Evolutionary conservation across 169 alveolate genomes (phyloP).

Genomic region (Eimeria tenella): DNA sequence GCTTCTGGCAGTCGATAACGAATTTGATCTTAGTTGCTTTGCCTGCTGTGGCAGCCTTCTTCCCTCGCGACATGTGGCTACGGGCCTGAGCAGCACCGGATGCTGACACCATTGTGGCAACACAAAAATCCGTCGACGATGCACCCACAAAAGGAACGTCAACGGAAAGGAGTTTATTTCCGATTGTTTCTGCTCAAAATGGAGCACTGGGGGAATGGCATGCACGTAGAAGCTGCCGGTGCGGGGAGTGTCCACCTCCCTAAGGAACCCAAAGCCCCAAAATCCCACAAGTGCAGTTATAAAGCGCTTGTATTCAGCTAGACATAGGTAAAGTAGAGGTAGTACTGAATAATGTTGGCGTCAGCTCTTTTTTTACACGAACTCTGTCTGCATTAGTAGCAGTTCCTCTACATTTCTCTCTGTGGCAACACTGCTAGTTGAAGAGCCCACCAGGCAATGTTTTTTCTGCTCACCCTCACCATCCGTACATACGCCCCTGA

Average conservation of each 20-base stretch:
- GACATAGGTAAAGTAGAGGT: too few relatives aligned
- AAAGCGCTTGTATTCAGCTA: too few relatives aligned
- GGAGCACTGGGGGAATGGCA: background rate
- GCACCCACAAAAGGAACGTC: slow-evolving; percentile 48
- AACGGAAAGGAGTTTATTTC: background rate
- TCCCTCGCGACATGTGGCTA: slow-evolving; percentile 75
- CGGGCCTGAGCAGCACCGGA: slow-evolving; percentile 69
- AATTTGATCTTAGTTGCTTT: slow-evolving; percentile 75
- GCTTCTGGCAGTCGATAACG: slow-evolving; percentile 84
- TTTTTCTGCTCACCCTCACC: too few relatives aligned
- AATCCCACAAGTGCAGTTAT: too few relatives aligned
- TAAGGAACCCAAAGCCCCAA: too few relatives aligned
- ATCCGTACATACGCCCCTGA: too few relatives aligned
- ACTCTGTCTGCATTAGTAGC: too few relatives aligned
- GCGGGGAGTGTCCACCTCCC: slow-evolving; percentile 14
- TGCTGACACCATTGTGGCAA: slow-evolving; percentile 74
- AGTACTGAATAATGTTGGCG: too few relatives aligned
- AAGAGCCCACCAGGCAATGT: too few relatives aligned
- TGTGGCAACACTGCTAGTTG: too few relatives aligned
- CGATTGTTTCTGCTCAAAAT: background rate
- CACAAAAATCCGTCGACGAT: slow-evolving; percentile 28
- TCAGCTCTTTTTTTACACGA: too few relatives aligned
- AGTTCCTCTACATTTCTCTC: too few relatives aligned
- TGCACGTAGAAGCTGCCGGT: slow-evolving; percentile 13
- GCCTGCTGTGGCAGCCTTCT: slow-evolving; percentile 70